Percentiles rank a stretch among this genome's conserved stretches.
phyloP scores from a whole-genome alignment of 2,329 filamentous ascomycete species.

The Colletotrichum sp. region DNA sequence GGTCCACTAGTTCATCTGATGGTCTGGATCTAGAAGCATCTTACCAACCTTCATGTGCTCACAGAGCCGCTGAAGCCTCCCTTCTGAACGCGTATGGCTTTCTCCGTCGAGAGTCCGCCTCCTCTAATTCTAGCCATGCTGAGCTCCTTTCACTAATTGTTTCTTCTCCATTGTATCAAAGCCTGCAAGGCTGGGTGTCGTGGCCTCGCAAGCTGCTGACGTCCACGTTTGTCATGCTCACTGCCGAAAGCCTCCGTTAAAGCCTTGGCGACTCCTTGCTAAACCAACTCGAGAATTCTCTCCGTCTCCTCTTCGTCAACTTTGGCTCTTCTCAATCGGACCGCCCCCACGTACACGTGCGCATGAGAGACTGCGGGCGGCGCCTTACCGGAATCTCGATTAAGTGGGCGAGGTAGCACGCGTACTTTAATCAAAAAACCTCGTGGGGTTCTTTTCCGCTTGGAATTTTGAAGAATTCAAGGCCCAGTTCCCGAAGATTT shows the following conservation, averaged over 20 bases:
- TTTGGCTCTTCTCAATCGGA: not conserved
- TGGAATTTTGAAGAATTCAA: not conserved
- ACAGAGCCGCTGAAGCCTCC: not conserved
- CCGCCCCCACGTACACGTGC: not conserved
- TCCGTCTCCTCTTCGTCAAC: not conserved
- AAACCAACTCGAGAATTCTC: not conserved
- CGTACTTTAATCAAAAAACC: not conserved
- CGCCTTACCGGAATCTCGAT: not conserved
- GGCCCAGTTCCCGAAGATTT: not conserved
- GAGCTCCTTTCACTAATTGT: not conserved
- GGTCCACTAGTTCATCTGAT: not conserved
- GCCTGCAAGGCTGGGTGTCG: not conserved
- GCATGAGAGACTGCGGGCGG: not conserved
- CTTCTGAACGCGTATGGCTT: not conserved
- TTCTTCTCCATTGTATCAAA: not conserved
- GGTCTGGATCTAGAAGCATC: rapidly evolving
- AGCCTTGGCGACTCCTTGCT: not conserved
- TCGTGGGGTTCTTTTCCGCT: not conserved
- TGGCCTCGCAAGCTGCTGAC: not conserved
- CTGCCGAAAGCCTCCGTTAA: not conserved
- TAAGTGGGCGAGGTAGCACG: not conserved
- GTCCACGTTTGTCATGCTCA: not conserved
- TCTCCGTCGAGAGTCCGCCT: not conserved
- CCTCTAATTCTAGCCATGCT: not conserved
- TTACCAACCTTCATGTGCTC: not conserved